These are phyloP conservation scores for Halenospora varia DNA, from an alignment of 495 filamentous ascomycete genomes.

Conservation along the genomic window DNA sequence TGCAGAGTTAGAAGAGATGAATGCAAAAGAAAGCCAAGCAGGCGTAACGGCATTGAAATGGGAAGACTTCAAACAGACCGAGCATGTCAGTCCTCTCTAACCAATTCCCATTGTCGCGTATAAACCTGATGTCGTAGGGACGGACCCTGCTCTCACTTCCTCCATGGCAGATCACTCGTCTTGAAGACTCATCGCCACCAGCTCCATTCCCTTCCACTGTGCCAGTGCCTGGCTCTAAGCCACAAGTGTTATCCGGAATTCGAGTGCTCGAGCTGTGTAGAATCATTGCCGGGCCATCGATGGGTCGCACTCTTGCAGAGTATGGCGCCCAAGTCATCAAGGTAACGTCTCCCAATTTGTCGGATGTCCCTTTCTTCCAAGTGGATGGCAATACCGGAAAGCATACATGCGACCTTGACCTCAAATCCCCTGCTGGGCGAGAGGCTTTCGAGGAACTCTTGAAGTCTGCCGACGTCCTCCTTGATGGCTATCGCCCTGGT, in stretches of 20 bases:
- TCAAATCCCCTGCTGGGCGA: slow-evolving; percentile 50
- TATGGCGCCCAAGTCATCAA: slow-evolving; percentile 59
- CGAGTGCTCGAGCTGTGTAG: slow-evolving; percentile 68
- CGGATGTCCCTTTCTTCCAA: slow-evolving; percentile 77
- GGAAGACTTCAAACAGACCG: slow-evolving; percentile 58
- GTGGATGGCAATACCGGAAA: slow-evolving; percentile 77
- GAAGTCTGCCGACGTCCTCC: slow-evolving; percentile 52
- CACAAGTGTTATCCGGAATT: slow-evolving; percentile 39
- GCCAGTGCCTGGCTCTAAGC: slow-evolving; percentile 35
- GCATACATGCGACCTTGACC: slow-evolving; percentile 41
- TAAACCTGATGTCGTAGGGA: slow-evolving; percentile 33
- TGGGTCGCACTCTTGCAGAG: slow-evolving; percentile 61
- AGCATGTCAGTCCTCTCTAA: slow-evolving; percentile 44
- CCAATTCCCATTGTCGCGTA: neutral
- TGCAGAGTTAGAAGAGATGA: slow-evolving; percentile 61
- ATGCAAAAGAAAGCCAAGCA: slow-evolving; percentile 57
- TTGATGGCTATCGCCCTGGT: slow-evolving; percentile 68
- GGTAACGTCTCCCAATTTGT: slow-evolving; percentile 61
- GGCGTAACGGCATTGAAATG: slow-evolving; percentile 63
- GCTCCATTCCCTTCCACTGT: slow-evolving; percentile 44
- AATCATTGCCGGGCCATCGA: slow-evolving; percentile 57
- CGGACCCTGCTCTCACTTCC: slow-evolving; percentile 37
- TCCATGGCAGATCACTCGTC: slow-evolving; percentile 47
- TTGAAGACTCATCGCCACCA: slow-evolving; percentile 44
- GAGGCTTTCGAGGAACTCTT: slow-evolving; percentile 52